Percentiles rank a stretch among this genome's conserved stretches.
These are phyloP conservation scores for Fusarium sp. DNA, from an alignment of 2,329 filamentous ascomycete species.

Conservation along the genomic window DNA sequence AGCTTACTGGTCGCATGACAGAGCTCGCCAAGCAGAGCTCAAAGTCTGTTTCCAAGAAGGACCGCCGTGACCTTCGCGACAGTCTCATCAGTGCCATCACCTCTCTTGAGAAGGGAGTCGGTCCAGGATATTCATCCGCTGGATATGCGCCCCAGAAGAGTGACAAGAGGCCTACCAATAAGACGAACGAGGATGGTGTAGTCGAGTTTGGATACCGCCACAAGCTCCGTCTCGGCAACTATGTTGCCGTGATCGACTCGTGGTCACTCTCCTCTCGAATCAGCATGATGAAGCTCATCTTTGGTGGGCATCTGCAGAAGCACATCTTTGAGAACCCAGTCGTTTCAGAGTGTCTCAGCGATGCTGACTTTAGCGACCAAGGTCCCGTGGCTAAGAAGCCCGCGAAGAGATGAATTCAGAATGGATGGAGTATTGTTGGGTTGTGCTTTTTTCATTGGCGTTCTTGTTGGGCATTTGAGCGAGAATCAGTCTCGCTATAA, in stretches of 20 bases:
- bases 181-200: conserved; percentile 56
- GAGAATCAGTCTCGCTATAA: conserved; percentile 15
- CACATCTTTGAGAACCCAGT: conserved; percentile 54
- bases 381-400: conserved; percentile 22
- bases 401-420: conserved; percentile 16
- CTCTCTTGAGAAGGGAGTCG: conserved; percentile 65
- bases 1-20: conserved; percentile 59
- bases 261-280: conserved; percentile 64
- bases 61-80: conserved; percentile 60
- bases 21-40: conserved; percentile 61
- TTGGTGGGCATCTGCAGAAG: conserved; percentile 58
- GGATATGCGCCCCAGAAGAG: conserved; percentile 54
- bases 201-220: conserved; percentile 65
- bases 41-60: conserved; percentile 62
- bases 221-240: conserved; percentile 61
- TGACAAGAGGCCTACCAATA: conserved; percentile 56
- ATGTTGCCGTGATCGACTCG: conserved; percentile 59
- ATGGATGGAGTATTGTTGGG: neutral
- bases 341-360: conserved; percentile 53
- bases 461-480: conserved; percentile 21
- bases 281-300: conserved; percentile 60
- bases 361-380: conserved; percentile 49
- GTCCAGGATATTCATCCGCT: conserved; percentile 66
- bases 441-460: neutral
- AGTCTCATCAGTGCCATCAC: conserved; percentile 64